These are phyloP conservation scores for Penicillium nordicum DNA, from an alignment of 2,329 filamentous ascomycete genomes.

Conservation along the genomic window DNA sequence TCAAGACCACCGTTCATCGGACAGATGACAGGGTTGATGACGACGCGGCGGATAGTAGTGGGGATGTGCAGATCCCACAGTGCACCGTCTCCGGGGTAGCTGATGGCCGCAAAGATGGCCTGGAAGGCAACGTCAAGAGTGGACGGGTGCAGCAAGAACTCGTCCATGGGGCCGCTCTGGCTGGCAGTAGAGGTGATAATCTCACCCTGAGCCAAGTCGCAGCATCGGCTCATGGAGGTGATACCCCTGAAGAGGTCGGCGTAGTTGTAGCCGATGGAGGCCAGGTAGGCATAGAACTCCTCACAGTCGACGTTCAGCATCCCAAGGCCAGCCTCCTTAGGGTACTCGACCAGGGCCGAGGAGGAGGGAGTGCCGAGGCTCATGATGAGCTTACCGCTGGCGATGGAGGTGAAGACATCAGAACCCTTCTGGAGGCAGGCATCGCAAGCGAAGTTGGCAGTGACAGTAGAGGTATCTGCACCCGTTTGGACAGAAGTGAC, in stretches of 20 bases:
- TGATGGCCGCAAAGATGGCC: background rate
- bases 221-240: background rate
- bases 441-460: background rate
- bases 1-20: background rate
- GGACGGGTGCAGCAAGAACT: background rate
- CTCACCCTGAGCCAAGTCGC: background rate
- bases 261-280: background rate
- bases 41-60: background rate
- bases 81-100: background rate
- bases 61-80: background rate
- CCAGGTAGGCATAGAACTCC: background rate
- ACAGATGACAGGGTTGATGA: background rate
- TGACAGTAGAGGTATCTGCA: background rate
- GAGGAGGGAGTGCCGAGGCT: background rate
- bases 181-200: background rate
- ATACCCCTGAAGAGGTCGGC: background rate
- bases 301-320: background rate
- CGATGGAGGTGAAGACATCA: background rate
- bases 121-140: background rate
- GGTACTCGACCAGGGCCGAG: background rate
- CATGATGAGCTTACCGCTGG: background rate
- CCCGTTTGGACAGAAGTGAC: background rate
- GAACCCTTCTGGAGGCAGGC: background rate
- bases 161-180: background rate
- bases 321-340: background rate